Percentiles rank a stretch among this genome's conserved stretches.
Conservation (phyloP, 805 yeast species). For the Wickerhamiella siamensis region DNA sequence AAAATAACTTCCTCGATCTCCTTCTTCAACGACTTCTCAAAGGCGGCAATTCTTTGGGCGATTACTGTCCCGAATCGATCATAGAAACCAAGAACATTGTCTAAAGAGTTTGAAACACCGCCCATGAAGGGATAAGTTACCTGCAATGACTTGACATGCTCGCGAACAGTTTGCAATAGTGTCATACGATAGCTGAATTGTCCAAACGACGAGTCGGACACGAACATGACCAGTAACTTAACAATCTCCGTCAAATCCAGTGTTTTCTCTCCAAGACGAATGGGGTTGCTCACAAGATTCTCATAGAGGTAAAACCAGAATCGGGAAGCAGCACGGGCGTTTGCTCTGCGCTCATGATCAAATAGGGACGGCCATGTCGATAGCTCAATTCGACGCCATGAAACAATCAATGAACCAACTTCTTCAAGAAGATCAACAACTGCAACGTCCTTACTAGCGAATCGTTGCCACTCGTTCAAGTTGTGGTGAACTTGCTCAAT, state of each 20-base stretch:
- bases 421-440: constrained; percentile 40
- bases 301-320: constrained; percentile 94
- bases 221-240: constrained; percentile 54
- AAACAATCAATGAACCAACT: constrained; percentile 55
- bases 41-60: constrained; percentile 30
- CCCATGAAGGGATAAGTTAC: constrained; percentile 7
- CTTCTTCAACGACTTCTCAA: constrained; percentile 50
- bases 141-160: constrained; percentile 31
- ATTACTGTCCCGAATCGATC: constrained; percentile 46
- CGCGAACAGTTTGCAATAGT: constrained; percentile 49
- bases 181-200: constrained; percentile 48
- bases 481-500: constrained; percentile 75
- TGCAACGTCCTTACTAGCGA: constrained; percentile 67
- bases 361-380: constrained; percentile 74
- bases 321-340: constrained; percentile 40
- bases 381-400: constrained; percentile 84
- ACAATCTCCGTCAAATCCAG: constrained; percentile 29
- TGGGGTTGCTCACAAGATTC: constrained; percentile 31
- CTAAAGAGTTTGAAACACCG: constrained; percentile 29
- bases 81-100: constrained; percentile 49
- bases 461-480: constrained; percentile 85
- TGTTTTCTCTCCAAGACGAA: constrained; percentile 24
- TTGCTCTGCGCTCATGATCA: constrained; percentile 39
- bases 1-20: constrained; percentile 72
- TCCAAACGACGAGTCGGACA: constrained; percentile 65